Conservation (phyloP, 768 basidiomycete species). For the Lactarius quietus region DNA sequence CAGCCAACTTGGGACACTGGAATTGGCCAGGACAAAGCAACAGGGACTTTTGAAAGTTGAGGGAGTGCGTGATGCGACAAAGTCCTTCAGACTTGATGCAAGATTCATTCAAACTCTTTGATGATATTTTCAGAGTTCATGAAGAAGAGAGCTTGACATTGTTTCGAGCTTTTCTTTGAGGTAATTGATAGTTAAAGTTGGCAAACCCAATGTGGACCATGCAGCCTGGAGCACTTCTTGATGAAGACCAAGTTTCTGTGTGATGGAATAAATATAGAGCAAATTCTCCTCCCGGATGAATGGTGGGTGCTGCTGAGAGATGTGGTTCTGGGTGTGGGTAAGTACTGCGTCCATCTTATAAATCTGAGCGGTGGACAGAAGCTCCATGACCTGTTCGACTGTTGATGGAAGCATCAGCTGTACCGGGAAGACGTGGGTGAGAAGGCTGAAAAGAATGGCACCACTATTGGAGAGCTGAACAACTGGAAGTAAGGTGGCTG, state of each 20-base stretch:
- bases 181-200: not conserved
- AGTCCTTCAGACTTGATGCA: not conserved
- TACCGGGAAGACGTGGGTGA: conserved; percentile 10
- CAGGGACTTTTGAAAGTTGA: not conserved
- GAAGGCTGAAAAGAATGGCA: conserved; percentile 3
- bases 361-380: conserved; percentile 1
- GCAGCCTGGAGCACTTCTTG: conserved; percentile 11
- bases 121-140: conserved; percentile 14
- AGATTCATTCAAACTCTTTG: not conserved
- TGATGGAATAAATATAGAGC: not conserved
- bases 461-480: not conserved
- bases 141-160: not conserved
- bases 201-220: not conserved
- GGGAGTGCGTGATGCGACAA: not conserved
- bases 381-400: conserved; percentile 5
- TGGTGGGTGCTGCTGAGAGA: not conserved
- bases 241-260: conserved; percentile 6
- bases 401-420: not conserved
- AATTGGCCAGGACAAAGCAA: not conserved
- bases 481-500: not conserved
- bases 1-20: not conserved
- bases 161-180: not conserved
- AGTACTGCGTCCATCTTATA: conserved; percentile 11
- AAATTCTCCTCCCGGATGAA: not conserved
- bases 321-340: not conserved